Evolutionary conservation across 305 asterid genomes (phyloP).

Genomic region (Fraxinus nigra): DNA sequence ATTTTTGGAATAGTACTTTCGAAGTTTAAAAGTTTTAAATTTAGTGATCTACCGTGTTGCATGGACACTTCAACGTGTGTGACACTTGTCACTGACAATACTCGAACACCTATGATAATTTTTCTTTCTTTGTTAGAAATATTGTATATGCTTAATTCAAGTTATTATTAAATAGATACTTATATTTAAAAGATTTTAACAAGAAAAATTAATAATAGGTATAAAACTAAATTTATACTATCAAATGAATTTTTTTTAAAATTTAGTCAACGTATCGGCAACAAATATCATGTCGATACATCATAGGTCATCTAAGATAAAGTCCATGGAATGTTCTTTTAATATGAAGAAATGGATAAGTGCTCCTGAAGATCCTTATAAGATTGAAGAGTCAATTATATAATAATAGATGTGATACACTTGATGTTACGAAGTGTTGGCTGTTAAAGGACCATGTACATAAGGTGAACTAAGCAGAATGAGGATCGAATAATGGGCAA

Average conservation of each 20-base stretch:
- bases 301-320: neutral
- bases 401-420: neutral
- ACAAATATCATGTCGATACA: neutral
- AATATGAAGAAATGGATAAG: neutral
- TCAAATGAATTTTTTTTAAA: neutral
- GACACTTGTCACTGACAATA: neutral
- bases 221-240: neutral
- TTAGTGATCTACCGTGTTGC: neutral
- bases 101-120: neutral
- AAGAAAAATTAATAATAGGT: neutral
- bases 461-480: neutral
- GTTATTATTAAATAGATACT: neutral
- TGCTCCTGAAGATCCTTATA: neutral
- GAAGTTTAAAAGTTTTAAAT: neutral
- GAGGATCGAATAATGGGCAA: neutral
- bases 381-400: neutral
- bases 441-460: neutral
- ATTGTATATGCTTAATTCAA: neutral
- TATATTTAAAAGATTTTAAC: neutral
- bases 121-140: neutral
- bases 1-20: neutral
- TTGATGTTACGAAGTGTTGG: neutral
- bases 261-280: neutral
- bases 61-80: neutral
- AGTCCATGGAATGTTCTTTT: neutral